Percentiles rank a stretch among this genome's conserved stretches.
phyloP scores from a whole-genome alignment of 208 protist genomes.

The Leishmania major region DNA sequence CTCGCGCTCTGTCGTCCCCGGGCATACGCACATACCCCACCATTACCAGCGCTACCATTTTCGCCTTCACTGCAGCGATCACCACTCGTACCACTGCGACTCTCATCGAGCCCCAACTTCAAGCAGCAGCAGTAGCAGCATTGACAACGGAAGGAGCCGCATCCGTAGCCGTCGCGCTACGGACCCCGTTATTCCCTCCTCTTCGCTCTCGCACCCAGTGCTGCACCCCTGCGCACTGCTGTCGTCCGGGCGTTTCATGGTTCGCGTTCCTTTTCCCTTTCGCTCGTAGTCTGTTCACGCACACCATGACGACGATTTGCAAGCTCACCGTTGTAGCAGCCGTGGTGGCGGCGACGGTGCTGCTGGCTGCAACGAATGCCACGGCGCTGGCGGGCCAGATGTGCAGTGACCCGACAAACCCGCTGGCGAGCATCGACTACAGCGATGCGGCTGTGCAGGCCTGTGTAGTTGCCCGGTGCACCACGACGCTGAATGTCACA shows the following conservation, averaged over 20 bases:
- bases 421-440: conserved; percentile 26
- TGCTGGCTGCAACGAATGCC: conserved; percentile 4
- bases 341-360: conserved; percentile 3
- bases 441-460: conserved; percentile 10
- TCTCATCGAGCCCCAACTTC: background rate
- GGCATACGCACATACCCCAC: background rate
- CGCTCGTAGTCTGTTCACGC: background rate
- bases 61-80: background rate
- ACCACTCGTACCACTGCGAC: background rate
- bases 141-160: background rate
- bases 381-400: conserved; percentile 17
- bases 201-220: background rate
- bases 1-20: background rate
- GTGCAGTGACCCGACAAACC: conserved; percentile 27
- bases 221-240: background rate
- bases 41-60: background rate
- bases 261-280: background rate
- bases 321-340: background rate
- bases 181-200: no score
- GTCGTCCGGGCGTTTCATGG: background rate
- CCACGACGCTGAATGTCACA: conserved; percentile 19
- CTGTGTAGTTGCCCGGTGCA: conserved; percentile 41
- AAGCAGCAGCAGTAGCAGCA: background rate
- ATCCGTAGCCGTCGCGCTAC: background rate
- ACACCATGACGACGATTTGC: background rate